phyloP scores from a whole-genome alignment of 2,329 filamentous ascomycete species.

The Ophiocordyceps sinensis region DNA sequence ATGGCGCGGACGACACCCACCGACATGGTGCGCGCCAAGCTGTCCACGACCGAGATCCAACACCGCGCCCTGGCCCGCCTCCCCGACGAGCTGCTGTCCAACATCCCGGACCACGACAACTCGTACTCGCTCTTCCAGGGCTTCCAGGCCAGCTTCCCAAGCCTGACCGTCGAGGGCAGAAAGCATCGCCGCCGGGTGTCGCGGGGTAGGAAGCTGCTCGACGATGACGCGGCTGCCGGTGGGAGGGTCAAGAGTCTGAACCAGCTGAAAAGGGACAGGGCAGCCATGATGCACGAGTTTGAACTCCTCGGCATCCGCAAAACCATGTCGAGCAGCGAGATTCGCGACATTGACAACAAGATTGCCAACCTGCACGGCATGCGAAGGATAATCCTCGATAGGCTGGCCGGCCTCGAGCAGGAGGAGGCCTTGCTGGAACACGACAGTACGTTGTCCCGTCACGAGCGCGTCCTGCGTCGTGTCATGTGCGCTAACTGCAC shows the following conservation, averaged over 20 bases:
- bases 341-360: constrained; percentile 92
- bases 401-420: constrained; percentile 73
- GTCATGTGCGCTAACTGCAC: not conserved
- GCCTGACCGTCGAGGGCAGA: constrained; percentile 52
- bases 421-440: constrained; percentile 85
- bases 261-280: constrained; percentile 67
- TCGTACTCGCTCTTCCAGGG: constrained; percentile 91
- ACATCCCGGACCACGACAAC: constrained; percentile 78
- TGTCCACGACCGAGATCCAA: constrained; percentile 85
- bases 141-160: constrained; percentile 79
- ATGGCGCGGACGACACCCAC: constrained; percentile 85
- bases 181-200: constrained; percentile 58
- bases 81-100: constrained; percentile 75
- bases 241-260: constrained; percentile 53
- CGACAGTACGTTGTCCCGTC: constrained; percentile 45
- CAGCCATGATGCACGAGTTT: constrained; percentile 66
- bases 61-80: constrained; percentile 80
- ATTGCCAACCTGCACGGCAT: constrained; percentile 86
- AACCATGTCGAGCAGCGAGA: constrained; percentile 95
- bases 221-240: constrained; percentile 40
- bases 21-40: constrained; percentile 80
- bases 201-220: constrained; percentile 61
- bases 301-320: constrained; percentile 89
- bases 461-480: not conserved
- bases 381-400: constrained; percentile 80